Percentiles rank a stretch among this genome's conserved stretches.
Evolutionary conservation across 2,329 filamentous ascomycete species (phyloP).

Genomic region (Cytospora piceicola): DNA sequence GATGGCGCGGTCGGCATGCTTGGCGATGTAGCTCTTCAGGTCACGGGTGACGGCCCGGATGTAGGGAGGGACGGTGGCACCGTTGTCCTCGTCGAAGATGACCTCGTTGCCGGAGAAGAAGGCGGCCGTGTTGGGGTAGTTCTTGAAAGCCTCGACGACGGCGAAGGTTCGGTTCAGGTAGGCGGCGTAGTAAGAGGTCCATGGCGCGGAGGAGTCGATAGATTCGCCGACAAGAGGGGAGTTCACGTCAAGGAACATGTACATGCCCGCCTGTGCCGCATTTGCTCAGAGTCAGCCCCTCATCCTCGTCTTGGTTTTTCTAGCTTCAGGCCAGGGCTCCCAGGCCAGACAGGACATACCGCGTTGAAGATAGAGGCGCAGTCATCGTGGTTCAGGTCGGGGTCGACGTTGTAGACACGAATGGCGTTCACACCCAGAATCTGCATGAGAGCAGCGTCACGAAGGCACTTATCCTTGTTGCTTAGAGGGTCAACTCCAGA

Average conservation of each 20-base stretch:
- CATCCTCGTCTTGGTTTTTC: not conserved
- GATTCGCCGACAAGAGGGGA: constrained; percentile 63
- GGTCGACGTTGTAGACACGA: constrained; percentile 71
- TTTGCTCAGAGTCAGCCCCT: constrained; percentile 2
- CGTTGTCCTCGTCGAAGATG: constrained; percentile 67
- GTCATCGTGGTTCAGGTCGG: constrained; percentile 67
- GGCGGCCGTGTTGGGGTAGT: constrained; percentile 68
- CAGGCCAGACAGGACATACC: constrained; percentile 38
- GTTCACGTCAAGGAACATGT: constrained; percentile 72
- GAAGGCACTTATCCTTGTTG: constrained; percentile 59
- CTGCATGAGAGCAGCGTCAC: constrained; percentile 70
- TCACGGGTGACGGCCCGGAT: constrained; percentile 76
- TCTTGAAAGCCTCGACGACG: constrained; percentile 68
- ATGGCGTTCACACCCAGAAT: constrained; percentile 67
- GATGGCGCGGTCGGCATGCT: constrained; percentile 68
- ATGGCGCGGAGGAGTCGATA: constrained; percentile 58
- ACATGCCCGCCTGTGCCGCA: constrained; percentile 60
- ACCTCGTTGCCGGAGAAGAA: constrained; percentile 84
- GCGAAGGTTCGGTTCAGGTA: constrained; percentile 71
- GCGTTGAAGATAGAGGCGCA: constrained; percentile 71
- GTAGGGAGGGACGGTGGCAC: constrained; percentile 68
- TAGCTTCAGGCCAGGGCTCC: not conserved
- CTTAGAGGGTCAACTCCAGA: constrained; percentile 63
- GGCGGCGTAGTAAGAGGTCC: constrained; percentile 60
- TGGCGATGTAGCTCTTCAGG: constrained; percentile 79